Percentiles rank a stretch among this genome's conserved stretches.
Conservation (phyloP, 139 green algal genomes). For the Chlorella sp. region DNA sequence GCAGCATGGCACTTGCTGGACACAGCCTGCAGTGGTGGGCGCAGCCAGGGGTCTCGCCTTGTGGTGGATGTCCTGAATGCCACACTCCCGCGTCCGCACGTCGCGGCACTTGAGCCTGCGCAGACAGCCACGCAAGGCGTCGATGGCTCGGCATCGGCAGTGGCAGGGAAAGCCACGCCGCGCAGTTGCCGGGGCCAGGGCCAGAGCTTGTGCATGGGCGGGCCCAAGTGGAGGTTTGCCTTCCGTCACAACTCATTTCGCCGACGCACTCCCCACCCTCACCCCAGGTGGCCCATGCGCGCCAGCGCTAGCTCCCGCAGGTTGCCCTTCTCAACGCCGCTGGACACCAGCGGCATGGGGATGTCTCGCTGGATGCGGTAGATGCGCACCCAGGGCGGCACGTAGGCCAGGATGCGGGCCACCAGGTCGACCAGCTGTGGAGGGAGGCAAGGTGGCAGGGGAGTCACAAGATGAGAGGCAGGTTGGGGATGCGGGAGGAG, state of each 20-base stretch:
- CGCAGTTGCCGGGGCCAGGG: too few relatives aligned
- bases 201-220: too few relatives aligned
- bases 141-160: too few relatives aligned
- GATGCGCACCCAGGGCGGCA: conserved; percentile 93
- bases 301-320: conserved; percentile 94
- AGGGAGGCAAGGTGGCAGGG: background rate
- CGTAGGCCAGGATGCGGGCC: conserved; percentile 87
- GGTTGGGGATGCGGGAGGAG: background rate
- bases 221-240: too few relatives aligned
- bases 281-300: conserved; percentile 87
- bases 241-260: too few relatives aligned
- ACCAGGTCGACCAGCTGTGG: conserved; percentile 90
- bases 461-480: background rate
- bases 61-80: conserved; percentile 98
- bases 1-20: too few relatives aligned
- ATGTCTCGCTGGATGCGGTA: conserved; percentile 98
- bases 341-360: conserved; percentile 96
- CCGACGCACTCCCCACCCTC: too few relatives aligned
- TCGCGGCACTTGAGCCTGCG: conserved; percentile 80
- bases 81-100: conserved; percentile 93
- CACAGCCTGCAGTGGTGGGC: too few relatives aligned
- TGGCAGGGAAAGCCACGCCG: too few relatives aligned
- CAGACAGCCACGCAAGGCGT: too few relatives aligned
- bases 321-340: conserved; percentile 84
- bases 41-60: too few relatives aligned